phyloP scores from a whole-genome alignment of 805 yeast species.

The Metschnikowia corniflorae region DNA sequence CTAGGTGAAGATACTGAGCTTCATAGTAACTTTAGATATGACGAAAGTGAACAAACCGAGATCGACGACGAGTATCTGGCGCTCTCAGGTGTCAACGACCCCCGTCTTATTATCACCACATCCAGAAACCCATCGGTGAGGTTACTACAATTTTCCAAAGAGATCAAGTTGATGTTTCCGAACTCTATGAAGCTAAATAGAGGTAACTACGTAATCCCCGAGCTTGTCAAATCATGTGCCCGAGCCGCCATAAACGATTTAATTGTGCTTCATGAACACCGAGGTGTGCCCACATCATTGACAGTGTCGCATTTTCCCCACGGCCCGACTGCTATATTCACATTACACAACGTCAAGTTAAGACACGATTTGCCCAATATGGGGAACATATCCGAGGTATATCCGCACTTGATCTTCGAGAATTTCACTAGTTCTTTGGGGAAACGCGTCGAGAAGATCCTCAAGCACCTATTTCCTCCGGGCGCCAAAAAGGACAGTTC shows the following conservation, averaged over 20 bases:
- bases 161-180: constrained; percentile 84
- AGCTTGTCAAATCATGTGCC: constrained; percentile 78
- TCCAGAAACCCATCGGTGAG: constrained; percentile 87
- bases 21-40: constrained; percentile 80
- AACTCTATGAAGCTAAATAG: constrained; percentile 85
- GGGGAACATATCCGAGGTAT: constrained; percentile 87
- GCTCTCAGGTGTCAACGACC: constrained; percentile 83
- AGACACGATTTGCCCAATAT: constrained; percentile 87
- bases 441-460: constrained; percentile 23
- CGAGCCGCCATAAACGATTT: constrained; percentile 80
- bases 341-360: constrained; percentile 88
- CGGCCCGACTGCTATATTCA: constrained; percentile 94
- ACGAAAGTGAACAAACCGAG: constrained; percentile 65
- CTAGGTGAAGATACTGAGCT: constrained; percentile 81
- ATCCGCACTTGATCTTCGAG: constrained; percentile 82
- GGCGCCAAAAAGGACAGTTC: constrained; percentile 91
- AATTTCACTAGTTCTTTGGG: background rate
- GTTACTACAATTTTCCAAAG: constrained; percentile 88
- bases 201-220: constrained; percentile 87
- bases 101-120: constrained; percentile 88
- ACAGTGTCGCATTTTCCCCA: constrained; percentile 95
- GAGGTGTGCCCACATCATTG: constrained; percentile 96
- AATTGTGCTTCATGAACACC: constrained; percentile 86
- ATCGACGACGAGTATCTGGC: constrained; percentile 93
- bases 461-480: constrained; percentile 92